phyloP scores from a whole-genome alignment of 495 filamentous ascomycete genomes.

The Lentithecium fluviatile region DNA sequence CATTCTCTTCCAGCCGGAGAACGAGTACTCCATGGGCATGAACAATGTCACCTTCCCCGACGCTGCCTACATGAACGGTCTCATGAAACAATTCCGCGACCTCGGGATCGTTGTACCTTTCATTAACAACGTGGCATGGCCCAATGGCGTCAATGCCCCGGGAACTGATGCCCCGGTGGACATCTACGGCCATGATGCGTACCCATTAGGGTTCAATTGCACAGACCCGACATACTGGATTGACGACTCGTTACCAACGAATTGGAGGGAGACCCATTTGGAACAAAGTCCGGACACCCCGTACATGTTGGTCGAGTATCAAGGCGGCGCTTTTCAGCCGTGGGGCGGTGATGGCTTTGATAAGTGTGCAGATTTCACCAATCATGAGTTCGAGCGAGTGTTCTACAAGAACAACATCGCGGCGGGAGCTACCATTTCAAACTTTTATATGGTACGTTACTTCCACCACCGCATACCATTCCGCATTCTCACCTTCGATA shows the following conservation, averaged over 20 bases:
- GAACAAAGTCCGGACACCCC: no score
- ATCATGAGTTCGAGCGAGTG: slow-evolving; percentile 54
- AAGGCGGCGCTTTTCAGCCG: slow-evolving; percentile 54
- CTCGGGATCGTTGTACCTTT: slow-evolving; percentile 55
- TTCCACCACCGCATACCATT: no score
- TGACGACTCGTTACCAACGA: no score
- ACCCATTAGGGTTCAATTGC: slow-evolving; percentile 56
- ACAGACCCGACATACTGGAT: slow-evolving; percentile 52
- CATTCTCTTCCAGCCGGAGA: slow-evolving; percentile 56
- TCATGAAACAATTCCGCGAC: slow-evolving; percentile 48
- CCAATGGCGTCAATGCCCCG: no score
- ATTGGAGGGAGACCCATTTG: no score
- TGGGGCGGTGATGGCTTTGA: slow-evolving; percentile 57
- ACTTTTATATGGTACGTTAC: slow-evolving; percentile 59
- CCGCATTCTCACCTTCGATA: no score
- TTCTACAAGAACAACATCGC: slow-evolving; percentile 60
- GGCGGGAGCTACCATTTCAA: slow-evolving; percentile 50
- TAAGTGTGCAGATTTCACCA: slow-evolving; percentile 48
- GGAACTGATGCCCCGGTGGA: slow-evolving; percentile 58
- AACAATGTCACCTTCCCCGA: slow-evolving; percentile 45
- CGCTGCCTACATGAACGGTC: slow-evolving; percentile 54
- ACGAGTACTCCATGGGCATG: slow-evolving; percentile 51
- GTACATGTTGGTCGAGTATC: slow-evolving; percentile 54
- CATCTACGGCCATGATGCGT: slow-evolving; percentile 57
- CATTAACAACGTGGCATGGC: slow-evolving; percentile 43